Percentiles rank a stretch among this genome's conserved stretches.
Conservation (phyloP, 1,139 yeast genomes). For the Scheffersomyces illinoinensis region DNA sequence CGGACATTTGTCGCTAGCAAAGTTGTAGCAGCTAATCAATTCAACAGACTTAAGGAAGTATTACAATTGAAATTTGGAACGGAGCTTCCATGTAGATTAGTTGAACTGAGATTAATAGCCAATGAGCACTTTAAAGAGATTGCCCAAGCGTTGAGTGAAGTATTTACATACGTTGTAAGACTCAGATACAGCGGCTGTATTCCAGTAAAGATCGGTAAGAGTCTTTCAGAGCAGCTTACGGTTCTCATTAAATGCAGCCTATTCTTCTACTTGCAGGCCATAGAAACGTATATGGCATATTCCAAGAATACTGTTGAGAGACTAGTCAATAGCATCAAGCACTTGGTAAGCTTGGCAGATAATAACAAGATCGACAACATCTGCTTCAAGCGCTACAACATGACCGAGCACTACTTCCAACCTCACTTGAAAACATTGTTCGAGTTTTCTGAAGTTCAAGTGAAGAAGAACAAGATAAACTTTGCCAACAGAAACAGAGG, state of each 20-base stretch:
- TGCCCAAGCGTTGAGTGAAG: background rate
- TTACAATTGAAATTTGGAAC: background rate
- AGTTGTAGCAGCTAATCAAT: background rate
- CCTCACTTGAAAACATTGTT: slow-evolving; percentile 4
- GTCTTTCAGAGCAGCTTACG: background rate
- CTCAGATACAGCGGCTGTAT: background rate
- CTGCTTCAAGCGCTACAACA: background rate
- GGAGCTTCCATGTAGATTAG: background rate
- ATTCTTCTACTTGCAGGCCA: slow-evolving; percentile 10
- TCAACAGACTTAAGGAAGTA: background rate
- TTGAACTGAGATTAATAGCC: background rate
- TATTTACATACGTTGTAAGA: background rate
- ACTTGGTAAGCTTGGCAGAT: background rate
- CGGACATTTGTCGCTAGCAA: background rate
- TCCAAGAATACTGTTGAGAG: background rate
- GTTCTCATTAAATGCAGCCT: slow-evolving; percentile 1
- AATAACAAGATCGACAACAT: background rate
- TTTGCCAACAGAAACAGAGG: background rate
- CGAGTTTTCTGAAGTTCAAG: background rate
- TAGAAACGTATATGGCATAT: slow-evolving; percentile 6
- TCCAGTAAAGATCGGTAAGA: background rate
- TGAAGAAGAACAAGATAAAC: background rate
- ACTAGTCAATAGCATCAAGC: background rate
- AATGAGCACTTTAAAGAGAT: background rate
- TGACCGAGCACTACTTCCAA: background rate